Conservation (phyloP, 2,329 filamentous ascomycete species). For the Myriosclerotinia duriaeana region DNA sequence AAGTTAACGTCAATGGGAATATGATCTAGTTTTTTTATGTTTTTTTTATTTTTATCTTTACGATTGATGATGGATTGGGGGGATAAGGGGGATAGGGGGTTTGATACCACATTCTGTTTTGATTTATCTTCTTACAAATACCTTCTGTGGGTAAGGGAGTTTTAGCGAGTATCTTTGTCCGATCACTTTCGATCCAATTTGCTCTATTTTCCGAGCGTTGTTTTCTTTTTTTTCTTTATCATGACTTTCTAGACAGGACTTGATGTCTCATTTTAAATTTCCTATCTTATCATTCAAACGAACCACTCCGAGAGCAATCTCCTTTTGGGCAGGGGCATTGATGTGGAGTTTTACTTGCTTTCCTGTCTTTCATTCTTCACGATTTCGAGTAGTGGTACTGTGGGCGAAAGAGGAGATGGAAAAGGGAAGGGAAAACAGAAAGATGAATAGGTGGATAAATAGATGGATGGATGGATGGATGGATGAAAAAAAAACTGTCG, state of each 20-base stretch:
- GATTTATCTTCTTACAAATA: conserved; percentile 1
- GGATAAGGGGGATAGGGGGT: not conserved
- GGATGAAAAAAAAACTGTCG: not conserved
- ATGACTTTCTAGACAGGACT: not conserved
- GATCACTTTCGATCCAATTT: not conserved
- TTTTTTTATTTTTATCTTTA: not conserved
- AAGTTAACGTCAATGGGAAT: conserved; percentile 78
- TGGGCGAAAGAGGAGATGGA: not conserved
- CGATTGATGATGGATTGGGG: conserved; percentile 2
- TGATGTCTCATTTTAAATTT: not conserved
- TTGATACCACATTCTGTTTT: conserved; percentile 17
- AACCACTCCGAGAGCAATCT: conserved; percentile 4
- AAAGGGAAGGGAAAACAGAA: not conserved
- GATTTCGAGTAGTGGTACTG: not conserved
- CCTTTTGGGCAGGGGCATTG: not conserved
- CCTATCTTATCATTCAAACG: not conserved
- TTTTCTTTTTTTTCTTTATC: not conserved
- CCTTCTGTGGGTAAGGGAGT: not conserved
- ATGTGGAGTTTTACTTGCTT: not conserved
- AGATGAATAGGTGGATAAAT: not conserved
- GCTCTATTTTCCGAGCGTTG: not conserved
- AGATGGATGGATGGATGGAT: not conserved
- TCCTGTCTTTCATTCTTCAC: not conserved
- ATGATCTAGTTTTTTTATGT: conserved; percentile 54
- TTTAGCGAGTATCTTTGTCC: not conserved